phyloP scores from a whole-genome alignment of 2,329 filamentous ascomycete species.

The Parasarocladium wereldwijsianum region DNA sequence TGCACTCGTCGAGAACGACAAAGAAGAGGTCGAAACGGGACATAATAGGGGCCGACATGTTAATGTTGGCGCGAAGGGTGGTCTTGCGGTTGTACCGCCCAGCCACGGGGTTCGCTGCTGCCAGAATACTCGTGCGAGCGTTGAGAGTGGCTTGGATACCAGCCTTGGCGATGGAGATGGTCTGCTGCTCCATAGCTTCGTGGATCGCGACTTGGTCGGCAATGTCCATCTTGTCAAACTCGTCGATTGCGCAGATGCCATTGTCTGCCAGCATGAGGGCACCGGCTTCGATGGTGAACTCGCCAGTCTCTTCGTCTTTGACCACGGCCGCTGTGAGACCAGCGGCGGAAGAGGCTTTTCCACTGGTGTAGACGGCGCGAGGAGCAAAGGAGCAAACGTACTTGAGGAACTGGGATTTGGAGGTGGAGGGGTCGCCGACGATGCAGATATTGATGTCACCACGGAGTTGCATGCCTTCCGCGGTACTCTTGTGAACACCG shows the following conservation, averaged over 20 bases:
- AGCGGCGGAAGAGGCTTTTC: constrained; percentile 91
- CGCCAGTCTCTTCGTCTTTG: constrained; percentile 95
- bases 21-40: constrained; percentile 98
- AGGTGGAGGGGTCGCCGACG: constrained; percentile 91
- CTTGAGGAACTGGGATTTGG: constrained; percentile 95
- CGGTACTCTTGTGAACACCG: constrained; percentile 83
- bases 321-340: constrained; percentile 95
- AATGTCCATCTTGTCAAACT: constrained; percentile 99
- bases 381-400: constrained; percentile 97
- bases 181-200: constrained; percentile 99
- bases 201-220: constrained; percentile 95
- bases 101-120: constrained; percentile 88
- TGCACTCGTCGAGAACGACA: constrained; percentile 91
- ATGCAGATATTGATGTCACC: constrained; percentile 99
- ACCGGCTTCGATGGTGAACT: constrained; percentile 97
- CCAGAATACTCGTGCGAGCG: constrained; percentile 85
- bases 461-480: constrained; percentile 88
- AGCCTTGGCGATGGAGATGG: constrained; percentile 95
- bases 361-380: constrained; percentile 90
- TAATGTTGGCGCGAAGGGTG: constrained; percentile 86
- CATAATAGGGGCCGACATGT: constrained; percentile 99
- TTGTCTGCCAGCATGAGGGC: constrained; percentile 96
- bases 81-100: constrained; percentile 96
- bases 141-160: constrained; percentile 97
- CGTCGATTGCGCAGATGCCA: constrained; percentile 94